Base-by-base conservation (phyloP, 257 asterid species). In the Ehretia macrophylla region DNA sequence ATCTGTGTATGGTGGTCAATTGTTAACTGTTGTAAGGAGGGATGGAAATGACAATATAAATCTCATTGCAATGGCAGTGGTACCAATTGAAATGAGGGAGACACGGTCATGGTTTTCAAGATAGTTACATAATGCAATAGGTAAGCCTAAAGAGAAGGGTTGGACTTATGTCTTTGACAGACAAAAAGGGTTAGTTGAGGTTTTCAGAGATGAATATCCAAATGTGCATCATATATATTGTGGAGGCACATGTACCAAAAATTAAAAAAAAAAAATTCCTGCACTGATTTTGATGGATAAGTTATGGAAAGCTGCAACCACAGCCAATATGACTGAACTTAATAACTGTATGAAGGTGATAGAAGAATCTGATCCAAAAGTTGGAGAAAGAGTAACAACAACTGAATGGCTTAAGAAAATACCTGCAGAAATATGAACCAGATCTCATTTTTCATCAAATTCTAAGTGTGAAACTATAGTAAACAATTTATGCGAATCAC, bases 1-100 rank as follows among this genome's bases (percentile, higher is more conserved):
- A n/a, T n/a, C n/a, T n/a, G n/a, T n/a, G n/a, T n/a, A n/a, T 47
- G 51, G 51, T 11, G 51, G 51, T 4, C 51, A 47, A n/a, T 47
- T 47, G 51, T n/a, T 47, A 4, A 10, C 17, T 5, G 51, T 12
- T 5, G 17, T 47, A n/a, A n/a, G 51, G 18, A 47, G 51, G 51
- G 51, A 47, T 47, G 51, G 51, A 5, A 47, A 47, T 47, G 17
- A 47, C 11, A 47, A 47, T n/a, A 10, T 47, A 11, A 4, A 4
- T 38, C 51, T 12, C 17, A 47, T 47, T 47, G 51, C 51, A 47
- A 11, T 47, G 5, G 51, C 11, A 4, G 5, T 47, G 4, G 12
- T 47, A 4, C 17, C 4, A n/a, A 12, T 47, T 11, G 51, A 47
- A 12, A 38, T 6, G 44, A n/a, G 44, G 44, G 44, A 38, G 9